Percentiles rank a stretch among this genome's conserved stretches.
Conservation (phyloP, 768 basidiomycete species). For the Baorangia bicolor region DNA sequence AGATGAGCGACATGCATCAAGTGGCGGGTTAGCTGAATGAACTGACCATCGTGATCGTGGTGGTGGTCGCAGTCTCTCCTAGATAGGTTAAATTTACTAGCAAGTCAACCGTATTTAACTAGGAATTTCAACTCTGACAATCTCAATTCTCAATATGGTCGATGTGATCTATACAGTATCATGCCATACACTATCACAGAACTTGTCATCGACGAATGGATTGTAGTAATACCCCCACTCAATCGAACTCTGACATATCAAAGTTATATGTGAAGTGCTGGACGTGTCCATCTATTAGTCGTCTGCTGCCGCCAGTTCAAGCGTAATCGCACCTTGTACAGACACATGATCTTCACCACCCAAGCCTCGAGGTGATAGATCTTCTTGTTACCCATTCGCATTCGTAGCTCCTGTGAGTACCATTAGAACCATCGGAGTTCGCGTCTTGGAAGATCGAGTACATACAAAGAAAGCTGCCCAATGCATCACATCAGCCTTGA, state of each 20-base stretch:
- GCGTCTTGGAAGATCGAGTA: slow-evolving; percentile 2
- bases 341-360: slow-evolving; percentile 93
- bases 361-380: slow-evolving; percentile 98
- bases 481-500: slow-evolving; percentile 94
- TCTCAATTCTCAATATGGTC: background rate
- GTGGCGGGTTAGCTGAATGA: background rate
- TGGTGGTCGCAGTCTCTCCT: background rate
- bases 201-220: background rate
- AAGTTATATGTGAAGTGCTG: slow-evolving; percentile 35
- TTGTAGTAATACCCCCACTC: slow-evolving; percentile 3
- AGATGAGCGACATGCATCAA: slow-evolving; percentile 7
- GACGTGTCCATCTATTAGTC: background rate
- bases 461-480: slow-evolving; percentile 97
- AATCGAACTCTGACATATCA: slow-evolving; percentile 37
- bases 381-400: slow-evolving; percentile 90
- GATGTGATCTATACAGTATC: background rate
- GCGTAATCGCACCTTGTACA: slow-evolving; percentile 63
- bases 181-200: background rate
- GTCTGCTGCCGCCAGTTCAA: background rate
- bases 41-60: slow-evolving; percentile 27
- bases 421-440: background rate
- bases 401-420: slow-evolving; percentile 76
- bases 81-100: no score
- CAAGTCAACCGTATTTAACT: slow-evolving; percentile 2
- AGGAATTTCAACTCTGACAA: background rate